Conservation (phyloP, 805 yeast genomes). For the Lipomyces sp. region DNA sequence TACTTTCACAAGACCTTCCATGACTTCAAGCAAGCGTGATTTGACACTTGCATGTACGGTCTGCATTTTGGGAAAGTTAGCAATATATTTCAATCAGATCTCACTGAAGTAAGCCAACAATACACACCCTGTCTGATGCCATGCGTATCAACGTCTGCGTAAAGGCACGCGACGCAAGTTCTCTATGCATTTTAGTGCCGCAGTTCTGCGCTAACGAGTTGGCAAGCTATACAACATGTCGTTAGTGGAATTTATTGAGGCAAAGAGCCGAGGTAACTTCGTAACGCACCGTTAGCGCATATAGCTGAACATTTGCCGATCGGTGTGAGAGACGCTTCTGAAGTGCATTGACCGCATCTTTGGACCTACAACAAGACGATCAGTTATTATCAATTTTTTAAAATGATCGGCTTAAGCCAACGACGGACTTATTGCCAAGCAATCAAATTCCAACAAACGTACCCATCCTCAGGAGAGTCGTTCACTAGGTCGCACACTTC, state of each 20-base stretch:
- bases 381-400: background rate
- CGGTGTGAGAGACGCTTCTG: slow-evolving; percentile 54
- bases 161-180: slow-evolving; percentile 63
- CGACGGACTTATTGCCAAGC: background rate
- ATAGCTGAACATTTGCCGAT: slow-evolving; percentile 69
- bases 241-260: slow-evolving; percentile 48
- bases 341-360: slow-evolving; percentile 54
- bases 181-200: slow-evolving; percentile 68
- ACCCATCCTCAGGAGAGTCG: slow-evolving; percentile 62
- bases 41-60: slow-evolving; percentile 71
- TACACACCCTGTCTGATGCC: slow-evolving; percentile 52
- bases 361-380: slow-evolving; percentile 41
- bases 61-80: background rate
- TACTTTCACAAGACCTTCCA: slow-evolving; percentile 66
- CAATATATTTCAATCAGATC: background rate
- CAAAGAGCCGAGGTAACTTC: background rate
- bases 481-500: slow-evolving; percentile 70
- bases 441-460: background rate
- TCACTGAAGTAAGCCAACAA: background rate
- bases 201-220: slow-evolving; percentile 76
- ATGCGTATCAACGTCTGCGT: slow-evolving; percentile 56
- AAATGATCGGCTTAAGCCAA: background rate
- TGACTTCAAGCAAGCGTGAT: slow-evolving; percentile 64
- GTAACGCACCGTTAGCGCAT: slow-evolving; percentile 52
- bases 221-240: slow-evolving; percentile 43